A percentile compares a stretch with the other conserved stretches of the same genome.
phyloP scores from a whole-genome alignment of 495 filamentous ascomycete genomes.

The Aspergillus cavernicola region DNA sequence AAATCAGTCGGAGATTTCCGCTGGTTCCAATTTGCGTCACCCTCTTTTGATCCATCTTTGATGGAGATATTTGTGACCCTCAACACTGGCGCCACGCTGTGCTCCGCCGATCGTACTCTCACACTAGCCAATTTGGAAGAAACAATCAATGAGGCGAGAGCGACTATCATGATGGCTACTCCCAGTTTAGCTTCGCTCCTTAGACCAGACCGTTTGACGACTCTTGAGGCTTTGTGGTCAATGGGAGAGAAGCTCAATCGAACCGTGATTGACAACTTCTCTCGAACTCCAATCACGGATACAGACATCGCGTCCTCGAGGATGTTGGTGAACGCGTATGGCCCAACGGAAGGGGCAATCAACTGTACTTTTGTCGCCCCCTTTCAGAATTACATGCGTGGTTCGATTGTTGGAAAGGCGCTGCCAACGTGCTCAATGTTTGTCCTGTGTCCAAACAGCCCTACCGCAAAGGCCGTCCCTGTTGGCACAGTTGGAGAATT shows the following conservation, averaged over 20 bases:
- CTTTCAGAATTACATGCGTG: conserved; percentile 21
- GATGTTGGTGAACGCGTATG: conserved; percentile 32
- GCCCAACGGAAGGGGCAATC: conserved; percentile 34
- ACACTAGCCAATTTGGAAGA: conserved; percentile 23
- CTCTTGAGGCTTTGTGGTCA: conserved; percentile 28
- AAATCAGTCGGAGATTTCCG: conserved; percentile 60
- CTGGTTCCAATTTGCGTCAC: conserved; percentile 77
- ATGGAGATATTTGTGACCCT: conserved; percentile 84
- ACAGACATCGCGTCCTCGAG: not conserved
- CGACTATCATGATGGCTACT: conserved; percentile 29
- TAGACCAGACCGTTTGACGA: conserved; percentile 23
- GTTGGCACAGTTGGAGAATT: conserved; percentile 44
- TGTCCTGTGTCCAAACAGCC: conserved; percentile 25
- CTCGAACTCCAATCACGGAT: not conserved
- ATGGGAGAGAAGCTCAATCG: conserved; percentile 32
- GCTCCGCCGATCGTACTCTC: conserved; percentile 25
- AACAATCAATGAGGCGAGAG: conserved; percentile 24
- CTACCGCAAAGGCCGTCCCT: conserved; percentile 30
- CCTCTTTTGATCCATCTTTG: conserved; percentile 79
- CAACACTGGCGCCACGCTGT: conserved; percentile 60
- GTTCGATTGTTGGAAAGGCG: conserved; percentile 34
- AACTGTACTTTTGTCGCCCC: conserved; percentile 27
- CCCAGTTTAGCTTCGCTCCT: conserved; percentile 31
- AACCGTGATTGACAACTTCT: conserved; percentile 28
- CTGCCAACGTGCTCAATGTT: conserved; percentile 29